Evolutionary conservation across 805 yeast genomes (phyloP), one percentile per base, ranked within the genome.

Genomic region (Lipomyces oligophaga): DNA sequence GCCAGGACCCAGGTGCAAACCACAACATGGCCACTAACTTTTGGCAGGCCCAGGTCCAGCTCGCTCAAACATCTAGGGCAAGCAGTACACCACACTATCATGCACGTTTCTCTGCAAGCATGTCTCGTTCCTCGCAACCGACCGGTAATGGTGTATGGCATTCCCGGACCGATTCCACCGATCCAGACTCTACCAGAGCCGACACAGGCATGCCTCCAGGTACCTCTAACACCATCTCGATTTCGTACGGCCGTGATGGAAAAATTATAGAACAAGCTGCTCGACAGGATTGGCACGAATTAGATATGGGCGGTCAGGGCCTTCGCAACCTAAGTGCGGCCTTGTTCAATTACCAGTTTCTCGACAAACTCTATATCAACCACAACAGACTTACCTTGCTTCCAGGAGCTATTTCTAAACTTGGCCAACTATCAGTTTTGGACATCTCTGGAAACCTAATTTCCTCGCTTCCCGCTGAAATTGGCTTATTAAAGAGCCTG

Each of bases 291-390:
- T 93, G 99, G 99, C 84, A 94, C 43, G 90, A 89, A 4, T 71
- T 93, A 55, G 99, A 93, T 68, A 71, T 90, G 55, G 80, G 94
- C 55, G 96, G 96, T 49, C 95, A 93, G 66, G 85, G 90, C 27
- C 72, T 93, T 42, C 71, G 78, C 52, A 75, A 78, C 47, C 57
- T 90, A 25, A 77, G 86, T n/a, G 77, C 83, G 18, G 80, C 80
- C 58, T 67, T 93, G 37, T 87, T 87, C 72, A 78, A 80, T 38
- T 93, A 88, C 66, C 76, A 77, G 50, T 93, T 93, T 59, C 74
- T 93, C 60, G 93, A 90, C 62, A 82, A 90, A 52, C 71, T 93
- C 44, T 93, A 85, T 64, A 69, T 93, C 58, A 87, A 83, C 67
- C 95, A 95, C 61, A 93, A 94, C 65, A 81, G 81, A 58, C 72